phyloP scores from a whole-genome alignment of 202 grass and related monocot species.

The Carex arenaria region DNA sequence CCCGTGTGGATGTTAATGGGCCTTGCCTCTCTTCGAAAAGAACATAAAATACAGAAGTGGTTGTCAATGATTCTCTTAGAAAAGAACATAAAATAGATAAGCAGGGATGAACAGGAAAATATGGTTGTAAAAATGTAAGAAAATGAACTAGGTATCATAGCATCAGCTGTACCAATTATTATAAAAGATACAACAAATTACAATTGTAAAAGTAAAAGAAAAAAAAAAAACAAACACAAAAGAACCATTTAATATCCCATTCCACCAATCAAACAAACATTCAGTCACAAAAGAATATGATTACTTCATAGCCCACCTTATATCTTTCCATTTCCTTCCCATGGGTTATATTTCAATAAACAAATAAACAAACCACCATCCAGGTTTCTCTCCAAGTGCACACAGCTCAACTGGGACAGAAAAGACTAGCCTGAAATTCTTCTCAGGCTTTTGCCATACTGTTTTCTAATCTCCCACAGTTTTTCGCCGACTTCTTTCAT shows the following conservation, averaged over 20 bases:
- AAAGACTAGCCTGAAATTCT: constrained; percentile 23
- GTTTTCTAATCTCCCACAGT: constrained; percentile 95
- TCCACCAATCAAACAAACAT: constrained; percentile 19
- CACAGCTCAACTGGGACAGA: not conserved
- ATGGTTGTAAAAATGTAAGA: not conserved
- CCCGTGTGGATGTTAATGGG: not conserved
- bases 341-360: constrained; percentile 5
- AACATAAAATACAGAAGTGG: no score
- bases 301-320: not conserved
- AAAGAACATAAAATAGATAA: not conserved
- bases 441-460: constrained; percentile 44
- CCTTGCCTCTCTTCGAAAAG: not conserved
- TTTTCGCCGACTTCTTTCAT: constrained; percentile 95
- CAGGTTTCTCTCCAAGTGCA: not conserved
- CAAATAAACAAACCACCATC: constrained; percentile 7
- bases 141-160: not conserved
- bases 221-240: not conserved
- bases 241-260: not conserved
- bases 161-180: not conserved
- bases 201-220: not conserved
- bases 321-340: constrained; percentile 8
- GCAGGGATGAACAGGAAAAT: not conserved
- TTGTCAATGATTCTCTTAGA: not conserved
- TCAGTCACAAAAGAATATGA: constrained; percentile 13
- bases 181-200: not conserved